These are phyloP conservation scores for Pichia sp. DNA, from an alignment of 1,139 yeast species.

Conservation along the genomic window DNA sequence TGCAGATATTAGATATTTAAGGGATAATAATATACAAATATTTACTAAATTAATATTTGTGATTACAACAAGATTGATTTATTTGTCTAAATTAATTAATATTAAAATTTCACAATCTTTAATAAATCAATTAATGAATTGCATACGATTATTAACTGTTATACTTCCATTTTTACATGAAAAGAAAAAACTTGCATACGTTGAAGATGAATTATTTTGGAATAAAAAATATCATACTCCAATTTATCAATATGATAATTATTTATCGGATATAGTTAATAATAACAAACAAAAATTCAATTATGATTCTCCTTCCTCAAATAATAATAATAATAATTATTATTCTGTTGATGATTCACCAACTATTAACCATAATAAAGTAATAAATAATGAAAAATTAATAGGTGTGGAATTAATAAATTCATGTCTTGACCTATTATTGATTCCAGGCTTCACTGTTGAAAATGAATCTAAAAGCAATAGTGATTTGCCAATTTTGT, in stretches of 20 bases:
- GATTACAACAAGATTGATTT: conserved; percentile 33
- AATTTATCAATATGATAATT: background rate
- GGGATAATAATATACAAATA: conserved; percentile 52
- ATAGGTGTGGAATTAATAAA: conserved; percentile 48
- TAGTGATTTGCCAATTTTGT: too few relatives aligned
- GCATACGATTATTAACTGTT: conserved; percentile 60
- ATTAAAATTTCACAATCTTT: conserved; percentile 14
- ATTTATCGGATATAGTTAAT: background rate
- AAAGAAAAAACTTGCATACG: conserved; percentile 32
- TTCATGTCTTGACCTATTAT: conserved; percentile 47
- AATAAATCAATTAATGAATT: conserved; percentile 39
- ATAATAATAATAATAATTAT: too few relatives aligned
- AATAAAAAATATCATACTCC: conserved; percentile 5
- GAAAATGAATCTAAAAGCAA: conserved; percentile 22
- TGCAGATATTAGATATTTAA: conserved; percentile 52
- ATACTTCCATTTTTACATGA: conserved; percentile 67
- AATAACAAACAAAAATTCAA: too few relatives aligned
- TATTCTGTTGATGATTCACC: conserved; percentile 11
- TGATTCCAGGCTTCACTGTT: conserved; percentile 56
- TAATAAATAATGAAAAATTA: conserved; percentile 26
- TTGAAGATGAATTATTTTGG: conserved; percentile 43
- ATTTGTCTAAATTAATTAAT: conserved; percentile 16
- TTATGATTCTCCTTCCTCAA: background rate
- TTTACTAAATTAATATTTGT: conserved; percentile 47
- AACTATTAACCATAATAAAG: conserved; percentile 23